Conservation (phyloP, 257 asterid genomes). For the Solanum corneliomulleri region DNA sequence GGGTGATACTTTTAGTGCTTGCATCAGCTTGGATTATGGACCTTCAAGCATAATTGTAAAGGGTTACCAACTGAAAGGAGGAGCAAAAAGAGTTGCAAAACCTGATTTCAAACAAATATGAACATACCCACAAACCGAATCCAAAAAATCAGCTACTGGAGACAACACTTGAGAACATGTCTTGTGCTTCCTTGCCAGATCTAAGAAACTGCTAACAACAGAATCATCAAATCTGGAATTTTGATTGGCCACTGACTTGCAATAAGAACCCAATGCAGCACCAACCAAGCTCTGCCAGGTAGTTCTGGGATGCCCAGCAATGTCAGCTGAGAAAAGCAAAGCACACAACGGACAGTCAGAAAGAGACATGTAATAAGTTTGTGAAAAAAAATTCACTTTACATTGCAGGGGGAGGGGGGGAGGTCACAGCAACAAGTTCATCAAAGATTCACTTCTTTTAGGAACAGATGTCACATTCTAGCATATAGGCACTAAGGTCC, state of each 20-base stretch:
- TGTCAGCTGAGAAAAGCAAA: conserved; percentile 6
- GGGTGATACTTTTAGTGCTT: conserved; percentile 32
- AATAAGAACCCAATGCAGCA: conserved; percentile 53
- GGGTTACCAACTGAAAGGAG: conserved; percentile 1
- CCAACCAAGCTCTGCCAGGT: conserved; percentile 69
- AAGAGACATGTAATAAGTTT: conserved; percentile 1
- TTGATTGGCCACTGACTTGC: conserved; percentile 27
- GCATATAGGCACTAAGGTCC: not conserved
- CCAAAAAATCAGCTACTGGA: conserved; percentile 72
- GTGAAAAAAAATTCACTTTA: not conserved
- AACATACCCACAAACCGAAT: conserved; percentile 42
- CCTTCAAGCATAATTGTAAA: conserved; percentile 26
- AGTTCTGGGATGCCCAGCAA: conserved; percentile 28
- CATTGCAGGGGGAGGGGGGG: not conserved
- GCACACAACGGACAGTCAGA: not conserved
- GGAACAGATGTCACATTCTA: not conserved
- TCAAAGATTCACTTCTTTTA: not conserved
- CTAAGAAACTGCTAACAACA: conserved; percentile 33
- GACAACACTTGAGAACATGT: conserved; percentile 63
- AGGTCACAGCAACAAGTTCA: not conserved
- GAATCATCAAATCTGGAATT: conserved; percentile 28
- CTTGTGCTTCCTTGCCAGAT: conserved; percentile 56
- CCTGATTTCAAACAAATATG: not conserved
- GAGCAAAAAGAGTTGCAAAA: not conserved
- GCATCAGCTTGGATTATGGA: conserved; percentile 19